Base-by-base conservation (phyloP, 2,329 filamentous ascomycete species). In the Didymella glomerata region DNA sequence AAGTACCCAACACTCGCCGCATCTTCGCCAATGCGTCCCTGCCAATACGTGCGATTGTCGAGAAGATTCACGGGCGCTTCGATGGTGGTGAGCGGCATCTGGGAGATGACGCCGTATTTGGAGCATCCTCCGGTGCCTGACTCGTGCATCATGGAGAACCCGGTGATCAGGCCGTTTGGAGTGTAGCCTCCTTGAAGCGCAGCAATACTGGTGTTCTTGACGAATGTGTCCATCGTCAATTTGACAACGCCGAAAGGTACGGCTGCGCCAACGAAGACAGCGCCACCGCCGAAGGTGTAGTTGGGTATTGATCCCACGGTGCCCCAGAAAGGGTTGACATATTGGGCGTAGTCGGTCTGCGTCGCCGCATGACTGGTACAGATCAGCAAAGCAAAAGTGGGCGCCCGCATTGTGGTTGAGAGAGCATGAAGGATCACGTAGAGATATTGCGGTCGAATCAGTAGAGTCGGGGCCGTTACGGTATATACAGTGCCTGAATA, bases 71-170 rank as follows among this genome's bases (percentile, higher is more conserved):
- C 76, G 0, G 68, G 66, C 3, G 65, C 68, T 13, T 71, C 67
- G 0, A 75, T 79, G 63, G 61, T 88, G 81, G 24, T 81, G 64
- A 65, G 72, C 65, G 61, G 81, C 81, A 74, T 88, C 54, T 79
- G 83, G 0, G 81, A 81, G 24, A 87, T 84, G 1, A 89, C 86
- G 4, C 88, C 88, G 60, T 90, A 91, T 71, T 90, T 90, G 1
- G 88, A 87, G 1, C 86, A 86, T 1, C 88, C 88, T 8, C 88
- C 88, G 0, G 88, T 91, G 3, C 75, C 75, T 32, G 68, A 71
- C 27, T 72, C 75, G 53, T 77, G 75, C 60, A 76, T 69, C 71
- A 77, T 74, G 2, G 68, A 70, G 16, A 77, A 66, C 4, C 63
- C 75, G 14, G 73, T 77, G 11, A 77, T 68, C n/a, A 72, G 67